Conservation (phyloP, 78 protist genomes). For the Speleostelium caveatum region DNA sequence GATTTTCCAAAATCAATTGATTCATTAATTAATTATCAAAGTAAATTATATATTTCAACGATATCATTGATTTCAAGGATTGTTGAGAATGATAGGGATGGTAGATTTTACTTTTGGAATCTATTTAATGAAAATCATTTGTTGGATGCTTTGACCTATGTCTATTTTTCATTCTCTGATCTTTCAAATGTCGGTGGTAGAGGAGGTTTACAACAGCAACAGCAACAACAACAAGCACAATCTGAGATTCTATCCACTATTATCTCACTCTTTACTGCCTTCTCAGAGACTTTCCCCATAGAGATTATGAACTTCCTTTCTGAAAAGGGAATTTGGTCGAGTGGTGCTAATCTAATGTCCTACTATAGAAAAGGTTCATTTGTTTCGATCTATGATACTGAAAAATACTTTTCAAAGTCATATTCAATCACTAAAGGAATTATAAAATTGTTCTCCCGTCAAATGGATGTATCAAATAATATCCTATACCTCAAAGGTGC, state of each 20-base stretch:
- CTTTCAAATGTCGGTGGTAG: neutral
- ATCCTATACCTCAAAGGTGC: too few relatives aligned
- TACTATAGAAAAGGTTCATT: slow-evolving; percentile 16
- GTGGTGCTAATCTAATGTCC: neutral
- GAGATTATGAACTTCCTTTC: slow-evolving; percentile 12
- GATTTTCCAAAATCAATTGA: neutral
- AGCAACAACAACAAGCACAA: too few relatives aligned
- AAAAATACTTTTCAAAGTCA: too few relatives aligned
- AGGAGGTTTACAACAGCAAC: neutral
- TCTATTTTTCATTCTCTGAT: neutral
- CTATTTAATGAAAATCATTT: slow-evolving; percentile 10
- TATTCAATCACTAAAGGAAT: too few relatives aligned
- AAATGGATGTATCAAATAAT: too few relatives aligned
- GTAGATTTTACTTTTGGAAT: slow-evolving; percentile 6
- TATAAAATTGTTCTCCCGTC: too few relatives aligned
- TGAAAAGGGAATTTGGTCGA: slow-evolving; percentile 35
- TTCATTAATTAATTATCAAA: neutral
- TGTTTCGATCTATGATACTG: slow-evolving; percentile 1
- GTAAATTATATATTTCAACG: neutral
- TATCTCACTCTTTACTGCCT: slow-evolving; percentile 7
- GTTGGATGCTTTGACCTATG: neutral
- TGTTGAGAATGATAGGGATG: neutral
- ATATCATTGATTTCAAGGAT: neutral
- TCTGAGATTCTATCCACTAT: neutral
- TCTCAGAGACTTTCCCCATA: neutral